A percentile compares a stretch with the other conserved stretches of the same genome.
These are phyloP conservation scores for Candida albicans DNA, from an alignment of 1,139 yeast genomes.

Conservation along the genomic window DNA sequence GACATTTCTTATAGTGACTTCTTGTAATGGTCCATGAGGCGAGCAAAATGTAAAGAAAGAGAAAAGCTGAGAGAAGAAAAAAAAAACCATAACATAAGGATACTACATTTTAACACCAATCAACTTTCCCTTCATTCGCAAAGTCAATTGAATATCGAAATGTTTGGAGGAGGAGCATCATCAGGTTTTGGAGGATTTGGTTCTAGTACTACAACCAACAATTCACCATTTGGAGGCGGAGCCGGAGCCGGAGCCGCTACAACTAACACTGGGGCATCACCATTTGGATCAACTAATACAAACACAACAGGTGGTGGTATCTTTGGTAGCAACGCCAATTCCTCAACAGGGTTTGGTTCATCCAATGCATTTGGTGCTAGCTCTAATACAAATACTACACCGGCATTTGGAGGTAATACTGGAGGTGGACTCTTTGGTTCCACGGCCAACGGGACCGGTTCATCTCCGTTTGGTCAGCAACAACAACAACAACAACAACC, in stretches of 20 bases:
- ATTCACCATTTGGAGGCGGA: slow-evolving; percentile 32
- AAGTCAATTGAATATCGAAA: no score
- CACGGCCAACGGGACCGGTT: slow-evolving; percentile 13
- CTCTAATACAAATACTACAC: slow-evolving; percentile 12
- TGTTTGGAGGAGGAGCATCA: slow-evolving; percentile 45
- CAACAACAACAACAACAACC: slow-evolving; percentile 8
- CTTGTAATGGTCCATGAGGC: no score
- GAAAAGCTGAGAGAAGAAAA: background rate
- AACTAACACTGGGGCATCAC: slow-evolving; percentile 24
- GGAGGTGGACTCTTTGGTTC: slow-evolving; percentile 32
- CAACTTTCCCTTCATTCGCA: background rate
- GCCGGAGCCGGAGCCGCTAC: slow-evolving; percentile 17
- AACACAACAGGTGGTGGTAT: slow-evolving; percentile 14
- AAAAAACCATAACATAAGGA: background rate
- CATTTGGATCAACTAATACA: slow-evolving; percentile 34
- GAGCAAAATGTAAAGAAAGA: background rate
- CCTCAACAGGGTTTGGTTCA: slow-evolving; percentile 17
- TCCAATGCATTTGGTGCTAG: slow-evolving; percentile 20
- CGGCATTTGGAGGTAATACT: slow-evolving; percentile 22
- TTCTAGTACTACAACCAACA: slow-evolving; percentile 25
- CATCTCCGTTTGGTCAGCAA: slow-evolving; percentile 24
- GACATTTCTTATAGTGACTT: background rate
- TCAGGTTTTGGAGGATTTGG: slow-evolving; percentile 71
- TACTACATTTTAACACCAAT: slow-evolving; percentile 4
- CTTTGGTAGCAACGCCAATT: slow-evolving; percentile 13